A percentile compares a stretch with the other conserved stretches of the same genome.
phyloP scores from a whole-genome alignment of 306 rosid species.

The Abrus pulchellus region DNA sequence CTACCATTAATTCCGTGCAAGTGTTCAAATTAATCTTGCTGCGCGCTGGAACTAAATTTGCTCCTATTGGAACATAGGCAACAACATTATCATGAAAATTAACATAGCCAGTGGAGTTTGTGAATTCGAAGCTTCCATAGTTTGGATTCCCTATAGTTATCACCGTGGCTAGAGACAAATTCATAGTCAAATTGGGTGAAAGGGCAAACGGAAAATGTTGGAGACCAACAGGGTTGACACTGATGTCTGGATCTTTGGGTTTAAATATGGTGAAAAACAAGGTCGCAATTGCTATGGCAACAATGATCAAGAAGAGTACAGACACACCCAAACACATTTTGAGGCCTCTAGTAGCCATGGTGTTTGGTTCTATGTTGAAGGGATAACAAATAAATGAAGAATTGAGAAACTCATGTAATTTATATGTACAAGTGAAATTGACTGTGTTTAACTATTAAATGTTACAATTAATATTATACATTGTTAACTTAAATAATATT shows the following conservation, averaged over 20 bases:
- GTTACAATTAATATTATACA: too few species aligned
- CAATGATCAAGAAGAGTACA: constrained; percentile 37
- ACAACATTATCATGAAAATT: constrained; percentile 27
- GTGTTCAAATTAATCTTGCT: constrained; percentile 26
- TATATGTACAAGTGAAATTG: too few species aligned
- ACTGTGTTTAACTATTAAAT: too few species aligned
- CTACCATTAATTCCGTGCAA: constrained; percentile 26
- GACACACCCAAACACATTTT: constrained; percentile 44
- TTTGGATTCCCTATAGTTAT: constrained; percentile 56
- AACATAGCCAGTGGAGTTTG: constrained; percentile 15
- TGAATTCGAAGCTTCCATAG: constrained; percentile 42
- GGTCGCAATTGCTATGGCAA: constrained; percentile 18
- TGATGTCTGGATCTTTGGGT: constrained; percentile 48
- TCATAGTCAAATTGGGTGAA: not conserved
- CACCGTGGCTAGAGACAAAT: constrained; percentile 40
- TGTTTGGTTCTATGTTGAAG: not conserved
- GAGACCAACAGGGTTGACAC: constrained; percentile 18
- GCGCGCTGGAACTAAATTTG: constrained; percentile 33
- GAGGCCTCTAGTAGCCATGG: constrained; percentile 43
- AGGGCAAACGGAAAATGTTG: not conserved
- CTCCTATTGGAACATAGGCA: constrained; percentile 46
- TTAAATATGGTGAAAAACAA: constrained; percentile 56
- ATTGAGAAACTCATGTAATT: not conserved
- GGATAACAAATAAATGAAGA: not conserved
- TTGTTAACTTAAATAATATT: too few species aligned